Evolutionary conservation across 805 yeast species (phyloP), one percentile per base, ranked within the genome.

Genomic region (Komagataella populi): DNA sequence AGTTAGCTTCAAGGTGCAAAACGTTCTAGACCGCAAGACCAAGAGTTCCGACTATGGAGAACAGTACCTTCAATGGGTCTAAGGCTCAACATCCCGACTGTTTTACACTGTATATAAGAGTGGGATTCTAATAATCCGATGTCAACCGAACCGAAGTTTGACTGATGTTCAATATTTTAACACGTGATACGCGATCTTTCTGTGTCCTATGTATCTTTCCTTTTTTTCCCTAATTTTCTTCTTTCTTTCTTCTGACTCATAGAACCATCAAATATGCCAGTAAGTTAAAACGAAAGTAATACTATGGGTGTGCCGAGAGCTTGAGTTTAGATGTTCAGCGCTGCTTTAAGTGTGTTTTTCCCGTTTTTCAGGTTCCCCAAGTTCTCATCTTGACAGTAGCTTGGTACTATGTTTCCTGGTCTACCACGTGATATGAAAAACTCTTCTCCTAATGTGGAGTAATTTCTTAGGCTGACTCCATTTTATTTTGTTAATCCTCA

Each of bases 11-110:
- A 85, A 86, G 66, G 73, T 87, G 53, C 69, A 74, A 52, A 71
- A 73, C 53, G 71, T 83, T 17, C 73, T 87, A 59, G 76, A 72
- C 50, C 70, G 86, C 54, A 84, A 81, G 63, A 73, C 80, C 47
- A 62, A 60, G 49, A 67, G 73, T 8, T 75, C 71, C 52, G 60
- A 68, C 48, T 63, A 63, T 50, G 76, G 72, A 49, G 63, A 66
- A 16, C 64, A 67, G 23, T 66, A 68, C 50, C 59, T 77, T 20
- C 79, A 77, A 57, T 77, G 82, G 82, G 60, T 66, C 44, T 70
- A 72, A 44, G 20, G 12, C 16, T 44, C 20, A 44, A 17, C 22
- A 10, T 12, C 18, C n/a, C 20, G n/a, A 17, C 22, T 14, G 46
- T 20, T 17, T 44, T 30, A 30, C 39, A 30, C 39, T 30, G 39